Conservation (phyloP, 2,329 filamentous ascomycete genomes). For the Lasiodiplodia hormozganensis region DNA sequence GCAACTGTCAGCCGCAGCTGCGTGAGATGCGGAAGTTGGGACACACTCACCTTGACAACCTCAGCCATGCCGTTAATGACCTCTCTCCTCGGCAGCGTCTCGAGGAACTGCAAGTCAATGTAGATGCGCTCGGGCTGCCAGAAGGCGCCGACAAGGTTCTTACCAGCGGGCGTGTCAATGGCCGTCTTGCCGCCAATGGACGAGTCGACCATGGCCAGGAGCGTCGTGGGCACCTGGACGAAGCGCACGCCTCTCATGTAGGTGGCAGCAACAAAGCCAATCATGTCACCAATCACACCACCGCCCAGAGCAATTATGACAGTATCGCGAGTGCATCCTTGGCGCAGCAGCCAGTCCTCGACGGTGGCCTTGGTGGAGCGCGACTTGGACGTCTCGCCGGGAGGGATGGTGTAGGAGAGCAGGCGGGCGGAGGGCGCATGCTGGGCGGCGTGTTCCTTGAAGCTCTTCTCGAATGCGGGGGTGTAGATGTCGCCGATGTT, state of each 20-base stretch:
- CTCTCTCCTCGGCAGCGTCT: slow-evolving; percentile 87
- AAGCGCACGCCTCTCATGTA: slow-evolving; percentile 98
- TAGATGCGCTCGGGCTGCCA: slow-evolving; percentile 96
- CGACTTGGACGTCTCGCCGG: slow-evolving; percentile 92
- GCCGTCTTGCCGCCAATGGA: slow-evolving; percentile 98
- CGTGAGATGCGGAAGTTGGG: neutral
- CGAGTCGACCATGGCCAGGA: slow-evolving; percentile 97
- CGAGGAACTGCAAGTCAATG: slow-evolving; percentile 89
- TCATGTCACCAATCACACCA: slow-evolving; percentile 97
- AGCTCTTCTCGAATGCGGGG: slow-evolving; percentile 73
- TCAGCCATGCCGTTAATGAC: slow-evolving; percentile 99
- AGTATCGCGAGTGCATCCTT: slow-evolving; percentile 93
- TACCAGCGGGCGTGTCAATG: slow-evolving; percentile 93
- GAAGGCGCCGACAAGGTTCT: slow-evolving; percentile 94
- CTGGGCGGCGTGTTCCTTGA: slow-evolving; percentile 59
- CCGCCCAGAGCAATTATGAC: slow-evolving; percentile 94
- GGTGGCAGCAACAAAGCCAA: slow-evolving; percentile 94
- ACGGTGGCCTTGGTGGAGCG: slow-evolving; percentile 93
- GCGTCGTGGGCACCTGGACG: slow-evolving; percentile 93
- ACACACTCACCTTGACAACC: slow-evolving; percentile 72
- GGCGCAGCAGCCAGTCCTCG: slow-evolving; percentile 94
- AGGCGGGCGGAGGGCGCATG: slow-evolving; percentile 66
- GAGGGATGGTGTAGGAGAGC: slow-evolving; percentile 87
- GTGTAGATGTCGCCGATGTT: slow-evolving; percentile 85
- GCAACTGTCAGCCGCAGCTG: slow-evolving; percentile 32